A percentile compares a stretch with the other conserved stretches of the same genome.
Evolutionary conservation across 352 stramenopile species (phyloP).

Genomic region (Thalassiosira livingstoniorum): DNA sequence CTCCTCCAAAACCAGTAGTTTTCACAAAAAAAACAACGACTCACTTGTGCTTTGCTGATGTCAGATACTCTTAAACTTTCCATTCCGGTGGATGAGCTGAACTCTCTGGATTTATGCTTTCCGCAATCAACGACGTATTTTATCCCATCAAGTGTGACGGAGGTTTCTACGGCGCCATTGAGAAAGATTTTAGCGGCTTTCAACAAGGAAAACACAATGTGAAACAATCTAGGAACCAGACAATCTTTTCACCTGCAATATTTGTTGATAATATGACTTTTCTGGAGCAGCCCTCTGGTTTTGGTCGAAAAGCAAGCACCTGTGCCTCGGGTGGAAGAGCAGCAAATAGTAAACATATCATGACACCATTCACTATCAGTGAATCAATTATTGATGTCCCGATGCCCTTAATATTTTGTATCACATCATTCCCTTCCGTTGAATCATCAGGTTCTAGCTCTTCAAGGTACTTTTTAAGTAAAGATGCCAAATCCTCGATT

Average conservation of each 20-base stretch:
- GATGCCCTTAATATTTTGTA: slow-evolving; percentile 77
- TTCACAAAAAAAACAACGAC: not conserved
- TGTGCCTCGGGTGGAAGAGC: slow-evolving; percentile 78
- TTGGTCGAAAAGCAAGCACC: slow-evolving; percentile 78
- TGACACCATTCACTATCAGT: slow-evolving; percentile 72
- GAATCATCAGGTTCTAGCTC: slow-evolving; percentile 46
- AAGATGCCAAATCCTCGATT: slow-evolving; percentile 87
- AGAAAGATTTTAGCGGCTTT: too few relatives aligned
- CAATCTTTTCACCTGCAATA: slow-evolving; percentile 91
- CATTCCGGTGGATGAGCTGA: slow-evolving; percentile 79
- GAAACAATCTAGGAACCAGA: not conserved
- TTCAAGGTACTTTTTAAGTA: slow-evolving; percentile 77
- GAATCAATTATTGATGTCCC: slow-evolving; percentile 65
- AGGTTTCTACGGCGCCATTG: slow-evolving; percentile 92
- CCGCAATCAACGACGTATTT: slow-evolving; percentile 98
- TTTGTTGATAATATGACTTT: slow-evolving; percentile 99
- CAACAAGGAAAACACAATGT: too few relatives aligned
- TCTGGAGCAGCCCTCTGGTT: slow-evolving; percentile 77
- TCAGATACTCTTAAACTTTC: slow-evolving; percentile 75
- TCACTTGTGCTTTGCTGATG: slow-evolving; percentile 75
- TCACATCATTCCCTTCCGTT: slow-evolving; percentile 47
- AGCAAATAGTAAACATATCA: slow-evolving; percentile 82
- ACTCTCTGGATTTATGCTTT: slow-evolving; percentile 93
- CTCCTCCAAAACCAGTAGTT: not conserved
- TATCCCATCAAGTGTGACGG: slow-evolving; percentile 98